Conservation (phyloP, 2,329 filamentous ascomycete species). For the Sporothrix schenckii region DNA sequence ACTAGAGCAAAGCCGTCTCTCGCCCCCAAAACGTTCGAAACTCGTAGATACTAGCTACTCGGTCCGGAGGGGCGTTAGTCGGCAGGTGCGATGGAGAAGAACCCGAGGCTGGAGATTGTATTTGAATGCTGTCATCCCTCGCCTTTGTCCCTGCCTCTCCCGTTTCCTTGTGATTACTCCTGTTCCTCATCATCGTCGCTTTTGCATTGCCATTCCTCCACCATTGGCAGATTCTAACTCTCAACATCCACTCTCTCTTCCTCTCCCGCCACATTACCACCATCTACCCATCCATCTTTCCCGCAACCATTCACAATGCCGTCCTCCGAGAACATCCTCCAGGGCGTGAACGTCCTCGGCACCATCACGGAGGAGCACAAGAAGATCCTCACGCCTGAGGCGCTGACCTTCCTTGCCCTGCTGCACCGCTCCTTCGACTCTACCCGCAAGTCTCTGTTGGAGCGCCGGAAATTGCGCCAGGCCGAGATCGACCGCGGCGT, state of each 20-base stretch:
- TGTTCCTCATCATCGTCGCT: conserved; percentile 5
- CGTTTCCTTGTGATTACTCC: conserved; percentile 3
- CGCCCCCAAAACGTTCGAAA: conserved; percentile 11
- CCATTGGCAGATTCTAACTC: neutral
- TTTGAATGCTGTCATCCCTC: conserved; percentile 28
- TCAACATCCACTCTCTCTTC: neutral
- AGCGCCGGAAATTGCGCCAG: conserved; percentile 84
- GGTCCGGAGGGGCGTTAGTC: conserved; percentile 17
- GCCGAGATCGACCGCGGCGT: conserved; percentile 88
- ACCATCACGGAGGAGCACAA: conserved; percentile 74
- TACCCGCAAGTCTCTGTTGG: conserved; percentile 83
- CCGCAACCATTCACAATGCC: conserved; percentile 56
- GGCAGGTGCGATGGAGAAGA: conserved; percentile 23
- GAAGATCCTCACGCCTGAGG: conserved; percentile 90
- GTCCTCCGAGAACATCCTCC: conserved; percentile 73
- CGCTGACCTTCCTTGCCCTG: conserved; percentile 87
- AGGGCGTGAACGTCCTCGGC: conserved; percentile 86
- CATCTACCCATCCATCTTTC: neutral
- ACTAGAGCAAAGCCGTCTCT: conserved; percentile 16
- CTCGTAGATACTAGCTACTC: conserved; percentile 23
- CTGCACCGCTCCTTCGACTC: conserved; percentile 93
- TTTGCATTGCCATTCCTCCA: conserved; percentile 4
- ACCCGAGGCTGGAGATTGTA: conserved; percentile 24
- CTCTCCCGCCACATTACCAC: neutral
- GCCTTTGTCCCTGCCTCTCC: conserved; percentile 6